Evolutionary conservation across 208 protist genomes (phyloP), one percentile per base, ranked within the genome.

Genomic region (Blechomonas ayalai): DNA sequence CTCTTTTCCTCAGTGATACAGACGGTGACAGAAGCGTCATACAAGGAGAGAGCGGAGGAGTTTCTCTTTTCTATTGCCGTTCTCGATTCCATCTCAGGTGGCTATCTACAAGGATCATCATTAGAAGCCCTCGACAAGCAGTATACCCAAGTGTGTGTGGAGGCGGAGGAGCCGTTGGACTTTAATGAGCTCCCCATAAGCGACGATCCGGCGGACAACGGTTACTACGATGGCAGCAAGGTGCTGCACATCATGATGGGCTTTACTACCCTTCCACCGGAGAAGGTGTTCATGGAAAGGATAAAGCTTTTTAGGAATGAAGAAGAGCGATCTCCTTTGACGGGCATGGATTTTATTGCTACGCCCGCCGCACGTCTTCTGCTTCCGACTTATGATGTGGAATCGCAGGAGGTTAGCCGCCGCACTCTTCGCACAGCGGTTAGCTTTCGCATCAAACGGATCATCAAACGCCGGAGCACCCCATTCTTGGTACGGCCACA

Each of bases 1-100:
- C 46, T 90, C 24, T 87, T 85, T 47, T 69, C 82, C 1, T 71
- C 45, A 8, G 53, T 86, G 2, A 65, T 79, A 10, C 73, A 90
- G 45, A 73, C 72, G 4, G 34, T 86, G 7, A 45, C 47, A 10
- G 34, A 23, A 5, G 8, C 26, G 10, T 26, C 34, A n/a, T 50
- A 61, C 20, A 44, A 32, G 13, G 31, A 51, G 18, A 24, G 44
- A 38, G 33, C 2, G n/a, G 40, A 62, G 16, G 68, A 80, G 36
- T 39, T 43, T 13, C 28, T 59, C 22, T 85, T 81, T 44, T 22
- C 59, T 2, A 26, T 22, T 3, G 53, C 61, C 4, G 44, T 76
- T 12, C 27, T 29, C 16, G 53, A 66, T 24, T 57, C 48, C n/a
- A n/a, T n/a, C n/a, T n/a, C n/a, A n/a, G n/a, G n/a, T n/a, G n/a